phyloP scores from a whole-genome alignment of 2,329 filamentous ascomycete species.

The Aspergillus neoniger region DNA sequence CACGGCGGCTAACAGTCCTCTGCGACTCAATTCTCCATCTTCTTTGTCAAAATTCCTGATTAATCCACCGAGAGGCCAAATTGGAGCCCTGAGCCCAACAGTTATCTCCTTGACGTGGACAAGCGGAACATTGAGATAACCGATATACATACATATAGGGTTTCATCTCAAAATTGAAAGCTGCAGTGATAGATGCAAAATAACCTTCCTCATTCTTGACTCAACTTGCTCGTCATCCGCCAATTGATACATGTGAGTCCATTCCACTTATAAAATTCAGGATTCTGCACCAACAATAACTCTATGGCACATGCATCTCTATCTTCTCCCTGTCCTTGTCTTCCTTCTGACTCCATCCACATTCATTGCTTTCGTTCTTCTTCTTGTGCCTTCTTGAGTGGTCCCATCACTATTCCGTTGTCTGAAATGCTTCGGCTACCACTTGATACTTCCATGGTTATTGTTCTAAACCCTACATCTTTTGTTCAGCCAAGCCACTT shows the following conservation, averaged over 20 bases:
- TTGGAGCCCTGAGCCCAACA: neutral
- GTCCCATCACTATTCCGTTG: neutral
- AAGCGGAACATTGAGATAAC: slow-evolving; percentile 12
- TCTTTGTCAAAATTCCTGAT: neutral
- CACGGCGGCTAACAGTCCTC: neutral
- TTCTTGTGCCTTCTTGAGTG: neutral
- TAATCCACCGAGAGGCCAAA: slow-evolving; percentile 3
- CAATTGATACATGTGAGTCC: slow-evolving; percentile 28
- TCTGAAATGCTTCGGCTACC: neutral
- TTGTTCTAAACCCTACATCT: neutral
- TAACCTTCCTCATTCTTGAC: slow-evolving; percentile 15
- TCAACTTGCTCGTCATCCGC: slow-evolving; percentile 2
- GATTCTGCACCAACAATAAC: neutral
- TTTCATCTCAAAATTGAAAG: slow-evolving; percentile 19
- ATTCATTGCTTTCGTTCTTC: neutral
- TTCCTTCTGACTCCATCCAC: neutral
- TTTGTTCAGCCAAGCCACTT: neutral
- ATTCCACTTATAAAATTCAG: neutral
- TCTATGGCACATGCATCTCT: neutral
- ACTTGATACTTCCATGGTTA: neutral
- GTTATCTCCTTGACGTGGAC: slow-evolving; percentile 14
- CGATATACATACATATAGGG: slow-evolving; percentile 17
- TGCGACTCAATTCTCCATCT: neutral
- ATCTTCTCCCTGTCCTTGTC: neutral
- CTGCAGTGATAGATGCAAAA: slow-evolving; percentile 24